Base-by-base conservation (phyloP, 1,284 basidiomycete genomes). In the Marasmius tenuissimus region DNA sequence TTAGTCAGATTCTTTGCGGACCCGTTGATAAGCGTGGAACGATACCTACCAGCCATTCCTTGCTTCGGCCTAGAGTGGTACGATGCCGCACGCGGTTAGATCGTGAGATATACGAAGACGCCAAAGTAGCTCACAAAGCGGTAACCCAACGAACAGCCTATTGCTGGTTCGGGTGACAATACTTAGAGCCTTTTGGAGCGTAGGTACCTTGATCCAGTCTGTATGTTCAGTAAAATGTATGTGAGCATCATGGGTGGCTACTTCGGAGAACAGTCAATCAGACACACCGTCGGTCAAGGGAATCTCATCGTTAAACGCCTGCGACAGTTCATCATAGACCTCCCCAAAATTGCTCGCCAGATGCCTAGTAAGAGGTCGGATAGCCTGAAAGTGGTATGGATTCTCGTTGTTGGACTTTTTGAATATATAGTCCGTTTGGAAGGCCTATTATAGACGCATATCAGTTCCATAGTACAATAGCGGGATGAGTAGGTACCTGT, bases 71-170 rank as follows among this genome's bases (percentile, higher is more conserved):
- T 59, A 47, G 16, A 18, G n/a, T 18, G 20, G 20, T 42, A 22
- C 6, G 47, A 10, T 51, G 18, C 14, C 18, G n/a, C 27, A 8
- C 22, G 42, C 1, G 22, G 11, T 34, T n/a, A n/a, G 14, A 27
- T 16, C 12, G 47, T 22, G 20, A 27, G 12, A 10, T 34, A 4
- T 9, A 18, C 12, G 7, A 33, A 7, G 12, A 35, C 38, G 1
- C 14, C 22, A n/a, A 50, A 16, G 10, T 14, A 8, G 5, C 55
- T 45, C 39, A 50, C 45, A 58, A 10, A 59, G 34, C 22, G 58
- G 58, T 4, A 59, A 37, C 14, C 58, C 58, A 27, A 59, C 58
- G 52, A 59, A 59, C 16, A 59, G 10, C 27, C 58, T 22, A 39
- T 53, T 59, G 8, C 16, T 59, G 14, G 58, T 42, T 12, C 58